Evolutionary conservation across 2,329 filamentous ascomycete species (phyloP).

Genomic region (Epichloe gansuensis): DNA sequence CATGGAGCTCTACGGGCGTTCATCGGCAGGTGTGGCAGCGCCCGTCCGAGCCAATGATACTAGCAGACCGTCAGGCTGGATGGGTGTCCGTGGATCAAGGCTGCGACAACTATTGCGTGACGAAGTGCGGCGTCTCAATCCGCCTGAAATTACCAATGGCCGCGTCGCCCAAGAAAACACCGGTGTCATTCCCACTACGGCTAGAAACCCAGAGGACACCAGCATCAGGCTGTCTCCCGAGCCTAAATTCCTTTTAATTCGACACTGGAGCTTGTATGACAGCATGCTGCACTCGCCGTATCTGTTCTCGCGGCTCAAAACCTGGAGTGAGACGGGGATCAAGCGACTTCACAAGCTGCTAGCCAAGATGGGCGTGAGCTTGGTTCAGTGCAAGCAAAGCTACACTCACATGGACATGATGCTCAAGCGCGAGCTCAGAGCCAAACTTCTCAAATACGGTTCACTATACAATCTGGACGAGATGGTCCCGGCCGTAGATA

Average conservation of each 20-base stretch:
- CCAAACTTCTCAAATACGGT: conserved; percentile 80
- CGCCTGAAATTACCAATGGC: conserved; percentile 54
- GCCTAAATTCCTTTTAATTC: conserved; percentile 79
- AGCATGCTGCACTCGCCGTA: conserved; percentile 98
- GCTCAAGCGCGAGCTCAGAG: conserved; percentile 73
- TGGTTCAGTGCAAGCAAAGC: conserved; percentile 86
- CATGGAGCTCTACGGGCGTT: conserved; percentile 79
- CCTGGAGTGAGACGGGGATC: conserved; percentile 82
- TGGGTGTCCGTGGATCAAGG: conserved; percentile 67
- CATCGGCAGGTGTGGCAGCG: conserved; percentile 63
- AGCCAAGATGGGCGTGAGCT: conserved; percentile 93
- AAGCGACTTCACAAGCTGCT: conserved; percentile 87
- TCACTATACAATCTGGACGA: conserved; percentile 89
- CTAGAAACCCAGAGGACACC: conserved; percentile 77
- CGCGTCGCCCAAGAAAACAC: conserved; percentile 50
- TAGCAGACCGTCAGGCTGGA: conserved; percentile 56
- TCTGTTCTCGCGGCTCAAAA: conserved; percentile 78
- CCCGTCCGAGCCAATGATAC: conserved; percentile 41
- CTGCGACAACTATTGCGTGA: conserved; percentile 80
- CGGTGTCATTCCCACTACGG: conserved; percentile 81
- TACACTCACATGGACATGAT: conserved; percentile 99
- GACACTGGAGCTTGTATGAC: conserved; percentile 96
- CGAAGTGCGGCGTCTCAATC: conserved; percentile 87
- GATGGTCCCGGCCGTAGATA: conserved; percentile 68
- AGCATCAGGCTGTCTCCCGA: conserved; percentile 88